Conservation (phyloP, 78 protist genomes). For the Isochrysis galbana region DNA sequence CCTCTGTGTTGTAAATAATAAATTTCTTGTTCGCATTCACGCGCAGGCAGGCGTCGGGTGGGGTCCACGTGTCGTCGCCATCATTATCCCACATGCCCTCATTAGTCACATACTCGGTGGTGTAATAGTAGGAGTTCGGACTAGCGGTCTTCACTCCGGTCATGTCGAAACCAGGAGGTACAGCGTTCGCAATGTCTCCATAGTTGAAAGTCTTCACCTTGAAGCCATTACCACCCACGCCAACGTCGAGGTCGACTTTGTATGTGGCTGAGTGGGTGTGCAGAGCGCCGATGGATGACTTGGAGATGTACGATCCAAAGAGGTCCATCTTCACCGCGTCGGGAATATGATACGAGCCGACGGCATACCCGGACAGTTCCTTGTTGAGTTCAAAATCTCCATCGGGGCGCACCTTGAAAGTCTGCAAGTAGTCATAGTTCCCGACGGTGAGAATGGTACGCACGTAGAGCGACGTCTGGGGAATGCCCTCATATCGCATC, state of each 20-base stretch:
- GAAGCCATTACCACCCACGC: neutral
- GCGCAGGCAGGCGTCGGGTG: neutral
- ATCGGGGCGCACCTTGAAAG: neutral
- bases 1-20: neutral
- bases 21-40: neutral
- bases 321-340: neutral
- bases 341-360: neutral
- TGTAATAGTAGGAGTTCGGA: neutral
- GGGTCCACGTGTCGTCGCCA: neutral
- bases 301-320: neutral
- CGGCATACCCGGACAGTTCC: neutral
- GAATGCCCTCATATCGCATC: neutral
- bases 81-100: neutral
- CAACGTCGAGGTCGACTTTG: conserved; percentile 20
- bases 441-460: neutral
- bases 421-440: neutral
- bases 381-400: neutral
- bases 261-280: neutral
- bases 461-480: neutral
- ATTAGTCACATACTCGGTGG: neutral
- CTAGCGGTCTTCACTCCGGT: neutral
- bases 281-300: neutral
- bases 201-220: neutral
- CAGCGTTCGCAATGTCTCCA: neutral
- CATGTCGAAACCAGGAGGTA: neutral